Base-by-base conservation (phyloP, 2,329 filamentous ascomycete species). In the Passalora sequoiae region DNA sequence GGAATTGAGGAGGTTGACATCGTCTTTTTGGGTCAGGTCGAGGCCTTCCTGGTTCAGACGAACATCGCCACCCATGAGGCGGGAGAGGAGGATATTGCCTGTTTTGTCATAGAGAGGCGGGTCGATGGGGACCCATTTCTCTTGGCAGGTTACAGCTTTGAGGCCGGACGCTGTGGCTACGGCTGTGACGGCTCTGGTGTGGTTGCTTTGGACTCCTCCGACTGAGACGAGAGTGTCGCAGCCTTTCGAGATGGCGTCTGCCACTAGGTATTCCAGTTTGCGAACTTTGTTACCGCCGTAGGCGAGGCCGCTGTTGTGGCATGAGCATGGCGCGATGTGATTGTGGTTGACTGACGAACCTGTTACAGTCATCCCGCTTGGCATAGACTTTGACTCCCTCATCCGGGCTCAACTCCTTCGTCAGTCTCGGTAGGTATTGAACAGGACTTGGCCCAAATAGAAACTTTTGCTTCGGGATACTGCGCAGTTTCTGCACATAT, bases 391-490 rank as follows among this genome's bases (percentile, higher is more conserved):
- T 69, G 29, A 83, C 77, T 54, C 73, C 74, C 21, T 74, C 73
- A 37, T 76, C 74, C 6, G 54, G 47, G 3, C 45, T 51, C 4
- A 85, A 72, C 17, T 76, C 77, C 40, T 71, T 62, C 22, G 78
- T 80, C 58, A 85, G 83, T 49, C 80, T 74, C 42, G 80, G 77
- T 25, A 87, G 75, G 39, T 71, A 64, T 59, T 86, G 80, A 57
- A 86, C 82, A 21, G 81, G 82, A 0, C 82, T 84, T 12, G 81
- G 77, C 1, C 79, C 80, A 41, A 85, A 82, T 47, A 83, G 76
- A 54, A 86, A 75, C 7, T 69, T 62, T 53, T 77, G 67, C 46
- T 77, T 73, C 9, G 80, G 78, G 56, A 86, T 84, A 58, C 45
- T 52, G 10, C 38, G 38, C 3, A 60, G 49, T 37, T 51, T 55